Evolutionary conservation across 2,329 filamentous ascomycete species (phyloP).

Genomic region (Alternaria ventricosa): DNA sequence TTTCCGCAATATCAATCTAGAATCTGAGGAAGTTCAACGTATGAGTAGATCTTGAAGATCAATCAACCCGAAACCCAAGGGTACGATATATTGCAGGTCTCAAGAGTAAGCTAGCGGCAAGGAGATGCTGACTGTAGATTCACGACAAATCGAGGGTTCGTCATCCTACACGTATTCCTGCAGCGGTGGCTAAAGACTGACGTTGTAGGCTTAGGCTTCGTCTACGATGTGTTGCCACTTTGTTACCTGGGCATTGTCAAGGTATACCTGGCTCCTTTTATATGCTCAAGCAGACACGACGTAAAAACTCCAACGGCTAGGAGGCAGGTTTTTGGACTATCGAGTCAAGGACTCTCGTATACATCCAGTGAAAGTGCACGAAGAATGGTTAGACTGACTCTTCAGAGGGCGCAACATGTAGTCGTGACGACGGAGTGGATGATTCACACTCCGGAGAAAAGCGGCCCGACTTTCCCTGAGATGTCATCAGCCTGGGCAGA

Average conservation of each 20-base stretch:
- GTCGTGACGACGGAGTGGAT: background rate
- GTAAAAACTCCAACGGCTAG: background rate
- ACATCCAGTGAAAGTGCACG: background rate
- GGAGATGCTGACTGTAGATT: background rate
- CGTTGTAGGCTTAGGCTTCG: background rate
- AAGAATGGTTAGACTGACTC: background rate
- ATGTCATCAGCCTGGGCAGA: conserved; percentile 11
- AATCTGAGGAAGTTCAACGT: background rate
- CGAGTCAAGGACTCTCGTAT: background rate
- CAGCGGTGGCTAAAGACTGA: background rate
- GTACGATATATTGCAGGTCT: background rate
- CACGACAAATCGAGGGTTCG: background rate
- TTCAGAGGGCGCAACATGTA: background rate
- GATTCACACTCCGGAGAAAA: conserved; percentile 21
- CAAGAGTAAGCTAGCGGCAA: background rate
- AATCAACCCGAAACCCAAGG: background rate
- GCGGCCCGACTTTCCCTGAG: conserved; percentile 22
- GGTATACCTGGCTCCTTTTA: background rate
- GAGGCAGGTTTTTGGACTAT: background rate
- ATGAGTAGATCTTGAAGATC: background rate
- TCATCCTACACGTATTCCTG: background rate
- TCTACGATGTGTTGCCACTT: background rate
- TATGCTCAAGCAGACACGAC: background rate
- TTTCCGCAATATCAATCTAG: background rate
- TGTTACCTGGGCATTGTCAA: background rate